phyloP scores from a whole-genome alignment of 768 basidiomycete genomes.

The Rubroboletus satanas region DNA sequence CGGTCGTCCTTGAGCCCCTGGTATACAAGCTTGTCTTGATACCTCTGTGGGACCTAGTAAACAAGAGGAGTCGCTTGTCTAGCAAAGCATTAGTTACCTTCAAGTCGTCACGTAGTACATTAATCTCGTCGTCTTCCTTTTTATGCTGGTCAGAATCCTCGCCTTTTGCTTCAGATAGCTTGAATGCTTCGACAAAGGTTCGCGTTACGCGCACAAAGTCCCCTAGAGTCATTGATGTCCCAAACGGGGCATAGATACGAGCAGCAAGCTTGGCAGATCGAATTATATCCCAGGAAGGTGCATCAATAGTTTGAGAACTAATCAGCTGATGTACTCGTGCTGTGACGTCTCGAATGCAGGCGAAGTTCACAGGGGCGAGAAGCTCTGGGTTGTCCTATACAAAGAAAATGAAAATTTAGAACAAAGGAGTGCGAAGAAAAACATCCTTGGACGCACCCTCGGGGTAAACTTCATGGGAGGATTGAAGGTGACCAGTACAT shows the following conservation, averaged over 20 bases:
- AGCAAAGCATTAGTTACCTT: slow-evolving; percentile 41
- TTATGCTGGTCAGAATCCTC: slow-evolving; percentile 25
- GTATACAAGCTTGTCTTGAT: slow-evolving; percentile 66
- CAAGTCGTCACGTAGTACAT: slow-evolving; percentile 48
- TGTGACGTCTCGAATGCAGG: slow-evolving; percentile 58
- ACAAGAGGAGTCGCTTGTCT: background rate
- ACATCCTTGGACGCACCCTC: slow-evolving; percentile 38
- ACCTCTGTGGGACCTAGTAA: slow-evolving; percentile 41
- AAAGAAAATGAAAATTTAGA: slow-evolving; percentile 4
- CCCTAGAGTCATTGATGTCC: slow-evolving; percentile 79
- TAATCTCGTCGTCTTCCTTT: slow-evolving; percentile 27
- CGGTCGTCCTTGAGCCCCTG: too few relatives aligned
- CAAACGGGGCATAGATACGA: slow-evolving; percentile 82
- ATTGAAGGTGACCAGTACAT: slow-evolving; percentile 82
- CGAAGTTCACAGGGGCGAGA: slow-evolving; percentile 60
- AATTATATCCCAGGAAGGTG: slow-evolving; percentile 79
- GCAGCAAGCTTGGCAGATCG: slow-evolving; percentile 74
- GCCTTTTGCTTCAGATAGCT: slow-evolving; percentile 34
- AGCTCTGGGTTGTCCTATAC: slow-evolving; percentile 66
- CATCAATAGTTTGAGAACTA: slow-evolving; percentile 73
- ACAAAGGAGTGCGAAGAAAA: background rate
- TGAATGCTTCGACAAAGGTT: slow-evolving; percentile 75
- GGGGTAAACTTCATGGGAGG: slow-evolving; percentile 62
- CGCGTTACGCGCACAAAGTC: slow-evolving; percentile 77
- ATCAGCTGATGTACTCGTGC: slow-evolving; percentile 63